Base-by-base conservation (phyloP, 2,329 filamentous ascomycete genomes). In the Penicillium brevicompactum region DNA sequence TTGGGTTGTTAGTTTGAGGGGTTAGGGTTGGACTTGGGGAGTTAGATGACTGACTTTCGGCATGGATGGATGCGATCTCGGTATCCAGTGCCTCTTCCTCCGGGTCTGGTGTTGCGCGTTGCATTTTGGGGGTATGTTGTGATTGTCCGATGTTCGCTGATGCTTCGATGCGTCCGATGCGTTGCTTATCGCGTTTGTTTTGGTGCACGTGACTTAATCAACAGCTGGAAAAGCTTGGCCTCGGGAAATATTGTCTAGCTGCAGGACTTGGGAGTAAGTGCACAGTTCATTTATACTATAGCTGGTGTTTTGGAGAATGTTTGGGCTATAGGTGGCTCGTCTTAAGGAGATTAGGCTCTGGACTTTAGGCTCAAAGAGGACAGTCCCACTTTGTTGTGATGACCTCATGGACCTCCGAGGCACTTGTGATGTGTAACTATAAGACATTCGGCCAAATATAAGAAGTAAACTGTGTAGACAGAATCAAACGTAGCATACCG, bases 61-160 rank as follows among this genome's bases (percentile, higher is more conserved):
- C 67, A 55, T 74, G 72, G 22, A 78, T 72, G 30, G 69, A 65
- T 24, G 65, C 59, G 42, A 79, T 78, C 37, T 79, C 75, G 1
- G 67, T 64, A 55, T 79, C 76, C 8, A 78, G 65, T 13, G 67
- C 60, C 46, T 67, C 63, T 41, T 68, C 67, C 22, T 60, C 52
- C 16, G 62, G 59, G 30, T 62, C 61, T 42, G 59, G 57, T 37
- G 62, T 56, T 57, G 42, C 38, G 11, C n/a, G 37, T 38, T 41
- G 16, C 38, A 41, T 41, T n/a, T 41, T 41, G 6, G 18, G 16
- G 16, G 10, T 21, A 2, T 34, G 38, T 41, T 41, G 6, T 2
- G 8, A 8, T 27, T 2, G 11, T 27, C 24, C 24, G 24, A 27
- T 27, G 24, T 8, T 5, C 18, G 2, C 18, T 18, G 18, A 18